Base-by-base conservation (phyloP, 192 early-diverging fungal species). In the Chytriomyces confervae region DNA sequence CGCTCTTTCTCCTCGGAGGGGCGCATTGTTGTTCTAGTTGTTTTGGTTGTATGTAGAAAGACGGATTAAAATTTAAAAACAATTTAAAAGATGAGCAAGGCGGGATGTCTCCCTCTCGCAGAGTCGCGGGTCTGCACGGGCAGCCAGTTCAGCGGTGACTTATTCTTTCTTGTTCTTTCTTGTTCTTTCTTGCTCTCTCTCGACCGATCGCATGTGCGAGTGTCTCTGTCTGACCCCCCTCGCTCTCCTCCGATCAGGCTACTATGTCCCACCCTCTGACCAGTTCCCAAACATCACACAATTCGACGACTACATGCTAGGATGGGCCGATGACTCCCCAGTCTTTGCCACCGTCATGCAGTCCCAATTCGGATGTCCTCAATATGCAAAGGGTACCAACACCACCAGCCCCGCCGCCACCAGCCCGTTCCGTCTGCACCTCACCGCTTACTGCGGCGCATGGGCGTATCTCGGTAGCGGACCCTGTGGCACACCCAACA, bases 261-360 rank as follows among this genome's bases (percentile, higher is more conserved):
- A 20, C 29, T 36, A 36, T 36, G 29, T 36, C 29, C 29, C 53
- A 57, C 53, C 53, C 13, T 18, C 11, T 3, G 13, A 11, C 53
- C 61, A 24, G 24, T 74, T 77, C 77, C 43, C 69, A 8, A 62
- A 78, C 45, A 18, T 79, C 46, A 45, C 79, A 44, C 53, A 76
- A 16, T 81, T 84, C 69, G 79, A 84, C 24, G 29, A 51, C 2
- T 81, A 84, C 68, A 69, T 84, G 47, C 8, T 7, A 13, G 45
- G 23, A 5, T 72, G 74, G 77, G 66, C 46, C 79, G 82, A 78
- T 69, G 64, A 50, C 72, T 51, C 23, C 43, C 36, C 79, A 18
- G 16, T 51, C 47, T 80, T 78, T 57, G 13, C 48, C n/a, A 62
- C 68, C 49, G 20, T 47, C 6, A 81, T 84, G 72, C 23, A 43